Conservation (phyloP, 1,139 yeast genomes). For the Kodamaea anthophila region DNA sequence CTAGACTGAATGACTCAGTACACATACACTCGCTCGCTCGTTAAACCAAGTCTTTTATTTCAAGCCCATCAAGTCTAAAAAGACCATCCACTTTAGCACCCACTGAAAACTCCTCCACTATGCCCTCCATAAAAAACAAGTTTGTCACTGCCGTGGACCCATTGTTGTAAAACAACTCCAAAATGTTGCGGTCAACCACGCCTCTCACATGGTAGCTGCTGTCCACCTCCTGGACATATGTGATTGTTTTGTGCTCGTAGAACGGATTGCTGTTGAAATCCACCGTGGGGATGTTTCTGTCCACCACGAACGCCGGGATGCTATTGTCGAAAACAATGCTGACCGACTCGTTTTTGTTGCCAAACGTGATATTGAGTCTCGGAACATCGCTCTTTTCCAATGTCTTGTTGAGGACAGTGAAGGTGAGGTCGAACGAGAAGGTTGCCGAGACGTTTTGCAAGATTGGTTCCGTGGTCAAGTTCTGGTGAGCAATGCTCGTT, state of each 20-base stretch:
- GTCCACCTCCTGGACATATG: constrained; percentile 2
- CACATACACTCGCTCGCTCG: constrained; percentile 1
- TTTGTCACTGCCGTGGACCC: constrained; percentile 3
- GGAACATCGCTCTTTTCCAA: constrained; percentile 1
- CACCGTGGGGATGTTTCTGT: constrained; percentile 3
- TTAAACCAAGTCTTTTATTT: constrained; percentile 1
- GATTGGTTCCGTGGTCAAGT: constrained; percentile 2
- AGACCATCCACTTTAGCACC: neutral
- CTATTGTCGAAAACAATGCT: constrained; percentile 1
- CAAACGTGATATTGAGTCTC: constrained; percentile 1
- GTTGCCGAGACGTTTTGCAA: neutral
- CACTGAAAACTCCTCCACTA: constrained; percentile 1
- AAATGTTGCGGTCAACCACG: constrained; percentile 3
- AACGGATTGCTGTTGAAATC: constrained; percentile 3
- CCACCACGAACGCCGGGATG: constrained; percentile 1
- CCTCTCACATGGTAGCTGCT: neutral
- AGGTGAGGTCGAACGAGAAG: constrained; percentile 2
- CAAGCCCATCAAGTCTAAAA: constrained; percentile 2
- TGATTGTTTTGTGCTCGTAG: constrained; percentile 3
- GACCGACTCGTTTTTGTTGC: constrained; percentile 1
- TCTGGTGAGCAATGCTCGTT: constrained; percentile 1
- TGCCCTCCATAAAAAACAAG: constrained; percentile 3
- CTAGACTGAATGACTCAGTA: no score
- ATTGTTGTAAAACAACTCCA: constrained; percentile 4
- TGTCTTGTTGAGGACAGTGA: neutral